phyloP scores from a whole-genome alignment of 2,329 filamentous ascomycete genomes.

The Epichloe uncinata region DNA sequence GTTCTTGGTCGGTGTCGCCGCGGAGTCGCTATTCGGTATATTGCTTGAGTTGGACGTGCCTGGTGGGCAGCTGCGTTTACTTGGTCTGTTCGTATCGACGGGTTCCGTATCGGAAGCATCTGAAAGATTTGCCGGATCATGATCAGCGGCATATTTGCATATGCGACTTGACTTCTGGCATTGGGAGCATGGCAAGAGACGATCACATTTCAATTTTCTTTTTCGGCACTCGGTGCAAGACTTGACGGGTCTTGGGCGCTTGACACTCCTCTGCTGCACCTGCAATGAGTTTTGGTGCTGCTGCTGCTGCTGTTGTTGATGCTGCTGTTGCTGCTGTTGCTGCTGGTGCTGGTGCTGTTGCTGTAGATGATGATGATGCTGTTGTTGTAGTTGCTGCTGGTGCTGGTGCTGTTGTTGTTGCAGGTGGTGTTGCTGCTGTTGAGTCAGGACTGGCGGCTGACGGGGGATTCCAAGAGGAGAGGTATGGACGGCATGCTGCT shows the following conservation, averaged over 20 bases:
- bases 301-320: slow-evolving; percentile 4
- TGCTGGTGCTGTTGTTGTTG: slow-evolving; percentile 11
- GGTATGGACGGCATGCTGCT: slow-evolving; percentile 5
- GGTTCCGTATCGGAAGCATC: slow-evolving; percentile 33
- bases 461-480: slow-evolving; percentile 3
- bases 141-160: slow-evolving; percentile 39
- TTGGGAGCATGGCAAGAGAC: slow-evolving; percentile 41
- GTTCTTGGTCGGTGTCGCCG: slow-evolving; percentile 16
- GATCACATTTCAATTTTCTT: slow-evolving; percentile 43
- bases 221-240: slow-evolving; percentile 44
- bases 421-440: slow-evolving; percentile 12
- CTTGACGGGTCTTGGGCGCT: slow-evolving; percentile 41
- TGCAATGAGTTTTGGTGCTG: slow-evolving; percentile 10
- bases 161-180: slow-evolving; percentile 42
- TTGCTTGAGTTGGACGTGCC: slow-evolving; percentile 12
- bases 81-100: slow-evolving; percentile 19
- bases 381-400: slow-evolving; percentile 13
- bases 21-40: slow-evolving; percentile 12
- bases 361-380: slow-evolving; percentile 3
- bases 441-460: slow-evolving; percentile 13
- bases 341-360: slow-evolving; percentile 18
- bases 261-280: slow-evolving; percentile 32
- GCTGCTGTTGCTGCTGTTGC: slow-evolving; percentile 9
- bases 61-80: slow-evolving; percentile 25
- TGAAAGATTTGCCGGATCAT: slow-evolving; percentile 32